A percentile compares a stretch with the other conserved stretches of the same genome.
These are phyloP conservation scores for Termitomyces sp. DNA, from an alignment of 768 basidiomycete genomes.

Conservation along the genomic window DNA sequence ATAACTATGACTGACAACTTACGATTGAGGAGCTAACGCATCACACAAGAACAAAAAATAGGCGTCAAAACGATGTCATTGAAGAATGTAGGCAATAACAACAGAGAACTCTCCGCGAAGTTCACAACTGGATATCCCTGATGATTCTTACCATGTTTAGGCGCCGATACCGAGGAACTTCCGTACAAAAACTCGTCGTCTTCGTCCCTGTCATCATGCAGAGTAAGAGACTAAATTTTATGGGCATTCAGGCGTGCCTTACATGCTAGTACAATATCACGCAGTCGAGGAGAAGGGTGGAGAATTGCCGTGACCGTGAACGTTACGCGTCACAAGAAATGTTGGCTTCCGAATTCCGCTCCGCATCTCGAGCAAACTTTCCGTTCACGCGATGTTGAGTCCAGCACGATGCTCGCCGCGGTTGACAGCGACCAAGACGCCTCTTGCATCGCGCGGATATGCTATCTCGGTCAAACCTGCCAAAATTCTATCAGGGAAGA, in stretches of 20 bases:
- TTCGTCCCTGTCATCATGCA: conserved; percentile 48
- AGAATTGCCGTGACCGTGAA: conserved; percentile 1
- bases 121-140: conserved; percentile 12
- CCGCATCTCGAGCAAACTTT: conserved; percentile 1
- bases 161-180: conserved; percentile 32
- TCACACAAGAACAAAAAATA: conserved; percentile 32
- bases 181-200: conserved; percentile 82
- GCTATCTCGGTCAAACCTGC: conserved; percentile 53
- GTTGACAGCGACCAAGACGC: conserved; percentile 17
- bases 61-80: conserved; percentile 37
- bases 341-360: conserved; percentile 13
- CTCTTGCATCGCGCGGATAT: conserved; percentile 36
- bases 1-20: conserved; percentile 33
- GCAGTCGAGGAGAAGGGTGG: neutral
- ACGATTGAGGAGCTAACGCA: conserved; percentile 54
- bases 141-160: conserved; percentile 42
- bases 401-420: conserved; percentile 23
- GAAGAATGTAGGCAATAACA: conserved; percentile 24
- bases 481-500: conserved; percentile 45
- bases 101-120: conserved; percentile 15
- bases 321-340: conserved; percentile 16
- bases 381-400: conserved; percentile 12
- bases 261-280: conserved; percentile 6
- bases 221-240: neutral
- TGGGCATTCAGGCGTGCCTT: conserved; percentile 1